A percentile compares a stretch with the other conserved stretches of the same genome.
Conservation (phyloP, 345 rosid species). For the Bruguiera gymnorhiza region DNA sequence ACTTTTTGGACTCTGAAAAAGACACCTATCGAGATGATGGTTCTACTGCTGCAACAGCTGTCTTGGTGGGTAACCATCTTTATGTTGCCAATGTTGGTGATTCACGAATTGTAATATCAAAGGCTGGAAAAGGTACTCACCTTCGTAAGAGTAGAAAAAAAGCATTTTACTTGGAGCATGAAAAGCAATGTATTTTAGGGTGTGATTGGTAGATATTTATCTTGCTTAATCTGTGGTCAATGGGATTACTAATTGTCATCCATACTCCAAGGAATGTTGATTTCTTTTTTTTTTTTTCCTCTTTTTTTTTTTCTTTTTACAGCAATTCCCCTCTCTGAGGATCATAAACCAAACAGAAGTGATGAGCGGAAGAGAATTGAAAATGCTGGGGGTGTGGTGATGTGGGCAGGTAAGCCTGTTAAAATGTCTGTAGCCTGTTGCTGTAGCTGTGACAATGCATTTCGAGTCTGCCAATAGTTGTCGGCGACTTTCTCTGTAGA, state of each 20-base stretch:
- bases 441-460: neutral
- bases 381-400: constrained; percentile 92
- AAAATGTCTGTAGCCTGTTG: neutral
- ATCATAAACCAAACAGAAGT: constrained; percentile 96
- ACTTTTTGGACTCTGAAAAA: constrained; percentile 77
- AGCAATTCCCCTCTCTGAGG: constrained; percentile 95
- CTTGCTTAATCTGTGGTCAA: neutral
- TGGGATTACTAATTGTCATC: neutral
- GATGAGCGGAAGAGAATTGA: constrained; percentile 97
- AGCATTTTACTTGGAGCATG: neutral
- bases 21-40: constrained; percentile 91
- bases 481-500: too few species aligned
- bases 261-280: neutral
- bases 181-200: neutral
- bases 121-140: constrained; percentile 74
- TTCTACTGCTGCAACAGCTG: constrained; percentile 97
- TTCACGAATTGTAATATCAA: constrained; percentile 85
- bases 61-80: constrained; percentile 80
- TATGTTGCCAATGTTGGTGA: constrained; percentile 99
- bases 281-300: constrained; percentile 9
- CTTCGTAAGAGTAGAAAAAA: neutral
- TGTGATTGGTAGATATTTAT: neutral
- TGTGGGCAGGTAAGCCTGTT: constrained; percentile 87
- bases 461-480: too few species aligned
- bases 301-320: constrained; percentile 19